Percentiles rank a stretch among this genome's conserved stretches.
These are phyloP conservation scores for Curvularia lunata DNA, from an alignment of 2,329 filamentous ascomycete genomes.

Conservation along the genomic window DNA sequence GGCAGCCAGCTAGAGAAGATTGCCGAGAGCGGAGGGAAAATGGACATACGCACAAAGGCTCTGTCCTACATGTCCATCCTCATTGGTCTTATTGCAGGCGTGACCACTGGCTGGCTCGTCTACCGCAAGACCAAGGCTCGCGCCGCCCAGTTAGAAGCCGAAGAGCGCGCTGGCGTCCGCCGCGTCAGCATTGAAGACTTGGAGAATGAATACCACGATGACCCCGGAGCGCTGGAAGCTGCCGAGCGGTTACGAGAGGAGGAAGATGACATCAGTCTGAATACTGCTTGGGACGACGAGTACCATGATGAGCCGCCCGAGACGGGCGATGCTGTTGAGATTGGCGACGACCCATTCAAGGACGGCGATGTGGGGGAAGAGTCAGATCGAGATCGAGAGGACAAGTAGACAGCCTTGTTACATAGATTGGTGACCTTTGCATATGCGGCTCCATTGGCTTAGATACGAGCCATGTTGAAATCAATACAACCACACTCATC, in stretches of 20 bases:
- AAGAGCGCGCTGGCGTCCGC: slow-evolving; percentile 50
- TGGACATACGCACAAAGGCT: slow-evolving; percentile 77
- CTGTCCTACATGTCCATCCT: slow-evolving; percentile 85
- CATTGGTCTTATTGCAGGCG: slow-evolving; percentile 72
- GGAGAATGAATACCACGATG: slow-evolving; percentile 53
- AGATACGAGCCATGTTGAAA: not conserved
- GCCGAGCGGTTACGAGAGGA: slow-evolving; percentile 54
- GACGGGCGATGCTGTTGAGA: slow-evolving; percentile 50
- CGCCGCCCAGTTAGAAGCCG: slow-evolving; percentile 57
- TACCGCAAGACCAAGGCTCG: slow-evolving; percentile 67
- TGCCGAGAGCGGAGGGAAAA: slow-evolving; percentile 81
- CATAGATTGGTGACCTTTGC: not conserved
- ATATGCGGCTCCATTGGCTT: not conserved
- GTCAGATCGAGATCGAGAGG: slow-evolving; percentile 17
- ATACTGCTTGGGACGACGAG: slow-evolving; percentile 56
- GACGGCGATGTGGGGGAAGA: slow-evolving; percentile 48
- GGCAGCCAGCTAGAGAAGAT: slow-evolving; percentile 81
- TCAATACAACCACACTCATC: not conserved
- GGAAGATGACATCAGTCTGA: slow-evolving; percentile 59
- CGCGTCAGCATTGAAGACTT: slow-evolving; percentile 43
- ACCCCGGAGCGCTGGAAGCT: slow-evolving; percentile 53
- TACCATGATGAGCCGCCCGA: slow-evolving; percentile 53
- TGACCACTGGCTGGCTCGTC: slow-evolving; percentile 81
- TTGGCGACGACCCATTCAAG: slow-evolving; percentile 53
- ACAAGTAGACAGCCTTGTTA: slow-evolving; percentile 6